Percentiles rank a stretch among this genome's conserved stretches.
These are phyloP conservation scores for Eruca vesicaria DNA, from an alignment of 441 rosid genomes.

Conservation along the genomic window DNA sequence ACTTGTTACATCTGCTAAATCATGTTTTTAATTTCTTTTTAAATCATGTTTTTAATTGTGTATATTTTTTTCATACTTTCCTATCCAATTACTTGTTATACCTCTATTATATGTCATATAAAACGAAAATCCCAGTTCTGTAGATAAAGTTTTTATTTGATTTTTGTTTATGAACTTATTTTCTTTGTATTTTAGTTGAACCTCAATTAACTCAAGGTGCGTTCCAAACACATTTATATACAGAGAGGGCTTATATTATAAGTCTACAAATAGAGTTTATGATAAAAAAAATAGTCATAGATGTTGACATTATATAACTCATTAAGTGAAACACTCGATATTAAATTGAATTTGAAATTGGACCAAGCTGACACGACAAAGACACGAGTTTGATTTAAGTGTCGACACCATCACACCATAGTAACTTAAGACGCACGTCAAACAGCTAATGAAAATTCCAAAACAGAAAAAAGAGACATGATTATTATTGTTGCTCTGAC, in stretches of 20 bases:
- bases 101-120: background rate
- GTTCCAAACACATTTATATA: background rate
- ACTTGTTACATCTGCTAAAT: background rate
- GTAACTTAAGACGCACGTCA: conserved; percentile 18
- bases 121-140: background rate
- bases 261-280: background rate
- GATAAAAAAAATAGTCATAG: background rate
- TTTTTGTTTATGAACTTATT: background rate
- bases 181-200: background rate
- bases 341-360: conserved; percentile 13
- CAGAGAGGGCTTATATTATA: background rate
- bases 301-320: conserved; percentile 22
- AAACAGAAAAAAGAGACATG: background rate
- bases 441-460: conserved; percentile 6
- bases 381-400: conserved; percentile 8
- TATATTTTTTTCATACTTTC: background rate
- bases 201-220: background rate
- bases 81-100: background rate
- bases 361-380: conserved; percentile 20
- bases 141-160: too few relatives aligned
- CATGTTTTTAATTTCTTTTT: background rate
- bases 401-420: too few relatives aligned
- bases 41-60: background rate
- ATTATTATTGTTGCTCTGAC: conserved; percentile 10
- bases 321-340: conserved; percentile 18